Conservation (phyloP, 1,284 basidiomycete species). For the Xerocomus cyaneibrunnescens region DNA sequence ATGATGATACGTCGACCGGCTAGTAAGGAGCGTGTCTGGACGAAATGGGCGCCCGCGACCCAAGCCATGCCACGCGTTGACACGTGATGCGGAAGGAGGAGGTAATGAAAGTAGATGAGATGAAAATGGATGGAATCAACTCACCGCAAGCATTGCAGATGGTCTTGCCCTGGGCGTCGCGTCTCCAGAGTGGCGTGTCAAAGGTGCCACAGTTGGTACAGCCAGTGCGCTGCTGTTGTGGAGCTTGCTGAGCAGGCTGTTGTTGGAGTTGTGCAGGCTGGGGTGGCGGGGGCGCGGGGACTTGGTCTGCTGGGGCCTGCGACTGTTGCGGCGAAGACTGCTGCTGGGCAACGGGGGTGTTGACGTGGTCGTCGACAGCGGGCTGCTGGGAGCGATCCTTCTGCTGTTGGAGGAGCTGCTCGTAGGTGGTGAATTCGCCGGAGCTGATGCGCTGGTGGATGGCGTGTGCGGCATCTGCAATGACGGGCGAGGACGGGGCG, state of each 20-base stretch:
- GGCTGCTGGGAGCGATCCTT: constrained; percentile 31
- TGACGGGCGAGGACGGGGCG: constrained; percentile 30
- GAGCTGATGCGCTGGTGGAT: constrained; percentile 32
- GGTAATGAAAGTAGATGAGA: constrained; percentile 34
- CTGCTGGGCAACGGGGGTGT: constrained; percentile 17
- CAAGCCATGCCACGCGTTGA: constrained; percentile 26
- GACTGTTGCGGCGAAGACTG: constrained; percentile 15
- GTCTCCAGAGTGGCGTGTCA: constrained; percentile 79
- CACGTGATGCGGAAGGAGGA: constrained; percentile 34
- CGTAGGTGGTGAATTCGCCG: constrained; percentile 31
- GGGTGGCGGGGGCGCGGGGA: constrained; percentile 19
- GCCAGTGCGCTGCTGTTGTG: constrained; percentile 37
- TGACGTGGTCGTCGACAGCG: constrained; percentile 14
- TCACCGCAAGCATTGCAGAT: constrained; percentile 88
- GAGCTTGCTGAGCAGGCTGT: constrained; percentile 24
- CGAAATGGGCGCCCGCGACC: constrained; percentile 34
- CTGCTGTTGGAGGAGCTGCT: constrained; percentile 31
- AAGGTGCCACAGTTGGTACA: constrained; percentile 73
- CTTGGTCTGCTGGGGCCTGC: constrained; percentile 14
- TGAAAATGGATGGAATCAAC: constrained; percentile 39
- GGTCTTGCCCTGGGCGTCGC: constrained; percentile 75
- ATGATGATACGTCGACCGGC: constrained; percentile 37
- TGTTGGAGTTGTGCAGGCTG: constrained; percentile 26
- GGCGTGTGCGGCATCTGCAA: constrained; percentile 28
- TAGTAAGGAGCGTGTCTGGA: constrained; percentile 31